Evolutionary conservation across 768 basidiomycete species (phyloP), one percentile per base, ranked within the genome.

Genomic region (Tricholoma matsutake): DNA sequence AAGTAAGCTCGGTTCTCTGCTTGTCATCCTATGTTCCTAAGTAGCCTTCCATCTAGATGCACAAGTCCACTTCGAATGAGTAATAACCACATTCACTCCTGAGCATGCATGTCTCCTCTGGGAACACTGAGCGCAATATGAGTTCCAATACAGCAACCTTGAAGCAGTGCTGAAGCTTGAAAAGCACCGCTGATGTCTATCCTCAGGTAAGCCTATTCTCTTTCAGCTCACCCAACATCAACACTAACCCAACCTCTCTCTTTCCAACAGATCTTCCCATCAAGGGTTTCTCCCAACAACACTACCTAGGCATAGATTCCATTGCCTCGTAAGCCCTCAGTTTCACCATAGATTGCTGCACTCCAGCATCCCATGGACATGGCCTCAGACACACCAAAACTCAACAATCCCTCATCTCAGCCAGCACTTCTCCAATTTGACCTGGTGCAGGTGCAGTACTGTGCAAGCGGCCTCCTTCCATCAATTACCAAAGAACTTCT

Each of bases 321-420:
- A 96, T 98, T 61, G 92, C 95, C 2, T 81, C 86, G 13, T 85
- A 88, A 41, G 96, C 98, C 70, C 84, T 97, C 18, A 96, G 96
- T 4, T 89, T 92, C 64, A 84, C 88, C 3, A 75, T 83, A 65
- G 80, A 77, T 3, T 75, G 79, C 8, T 78, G 78, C 34, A 67
- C 71, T 32, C 65, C 67, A 43, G 34, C 37, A 32, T 16, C 64
- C 4, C 62, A 53, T 6, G 20, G 35, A 34, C 45, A 47, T 14
- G 45, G 67, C 16, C 68, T 77, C 0, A 67, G 66, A 8, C 70
- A 78, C 8, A 68, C 73, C 6, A 78, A 80, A 61, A 77, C n/a
- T n/a, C 69, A 68, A 14, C 72, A 72, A 32, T 76, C 75, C 1
- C 61, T 77, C 25, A 60, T 69, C 10, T 53, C 67, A 4, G 20